Base-by-base conservation (phyloP, 768 basidiomycete species). In the Kwoniella newhampshirensis region DNA sequence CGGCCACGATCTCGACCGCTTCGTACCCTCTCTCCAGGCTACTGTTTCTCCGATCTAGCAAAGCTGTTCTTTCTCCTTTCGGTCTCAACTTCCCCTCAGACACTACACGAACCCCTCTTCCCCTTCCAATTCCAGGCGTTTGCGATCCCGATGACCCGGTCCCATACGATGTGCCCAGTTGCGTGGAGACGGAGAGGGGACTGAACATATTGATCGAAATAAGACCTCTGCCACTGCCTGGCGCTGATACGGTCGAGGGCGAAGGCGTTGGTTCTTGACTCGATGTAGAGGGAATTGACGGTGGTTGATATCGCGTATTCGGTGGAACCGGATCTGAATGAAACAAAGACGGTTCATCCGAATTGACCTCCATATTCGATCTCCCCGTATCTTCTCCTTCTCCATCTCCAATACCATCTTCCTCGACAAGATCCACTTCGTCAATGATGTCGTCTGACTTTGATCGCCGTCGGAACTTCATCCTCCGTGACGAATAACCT, bases 381-480 rank as follows among this genome's bases (percentile, higher is more conserved):
- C 13, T 6, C 6, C 13, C 32, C 32, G 32, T n/a, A 1, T 50
- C 63, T 25, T 50, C 55, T 15, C 39, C 57, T 12, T 60, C 50
- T 20, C 52, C 62, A n/a, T 61, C 58, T 18, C 55, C 63, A 1
- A 54, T 57, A 12, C 52, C 62, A 2, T 63, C 63, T 3, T 62
- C 58, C 1, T 54, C 57, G 5, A 54, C 39, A 2, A 39, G 37
- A 15, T 46, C 59, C 2, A 36, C 49, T 4, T 51, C 28, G 13
- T 32, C 47, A 12, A 21, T 18, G 12, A 9, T 36, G 15, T 48
- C 47, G 25, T 48, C n/a, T 15, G 13, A 6, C 6, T 32, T 13
- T 32, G 13, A 13, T 32, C 13, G 32, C 6, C 32, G n/a, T 8
- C 45, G 7, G 18, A 9, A 7, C 15, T 8, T 28, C 30, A 13